These are phyloP conservation scores for Hypomontagnella monticulosa DNA, from an alignment of 495 filamentous ascomycete genomes.

Conservation along the genomic window DNA sequence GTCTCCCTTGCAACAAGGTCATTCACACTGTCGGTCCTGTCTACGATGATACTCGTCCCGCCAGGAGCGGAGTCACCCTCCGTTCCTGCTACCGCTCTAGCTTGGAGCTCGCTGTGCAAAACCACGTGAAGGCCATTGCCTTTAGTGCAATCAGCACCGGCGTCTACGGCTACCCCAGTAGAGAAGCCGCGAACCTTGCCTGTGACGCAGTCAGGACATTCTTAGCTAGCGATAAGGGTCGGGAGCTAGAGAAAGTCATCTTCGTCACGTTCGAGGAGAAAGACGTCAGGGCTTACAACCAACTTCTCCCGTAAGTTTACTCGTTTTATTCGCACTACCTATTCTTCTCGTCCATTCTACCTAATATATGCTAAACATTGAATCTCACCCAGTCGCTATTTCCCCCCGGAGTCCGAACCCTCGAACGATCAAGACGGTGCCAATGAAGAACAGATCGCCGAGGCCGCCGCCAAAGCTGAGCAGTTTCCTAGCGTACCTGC, in stretches of 20 bases:
- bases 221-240: constrained; percentile 65
- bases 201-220: constrained; percentile 75
- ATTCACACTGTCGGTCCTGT: constrained; percentile 93
- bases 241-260: constrained; percentile 73
- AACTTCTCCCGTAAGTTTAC: constrained; percentile 73
- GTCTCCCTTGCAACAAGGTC: constrained; percentile 77
- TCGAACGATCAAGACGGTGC: constrained; percentile 21
- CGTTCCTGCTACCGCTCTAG: constrained; percentile 78
- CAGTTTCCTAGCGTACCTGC: constrained; percentile 51
- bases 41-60: constrained; percentile 61
- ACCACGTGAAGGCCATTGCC: constrained; percentile 74
- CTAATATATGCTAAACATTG: constrained; percentile 12
- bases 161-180: constrained; percentile 85
- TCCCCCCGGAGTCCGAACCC: constrained; percentile 46
- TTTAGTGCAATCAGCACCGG: constrained; percentile 89
- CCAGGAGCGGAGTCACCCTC: constrained; percentile 61
- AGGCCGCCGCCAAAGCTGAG: constrained; percentile 44
- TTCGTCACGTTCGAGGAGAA: constrained; percentile 84
- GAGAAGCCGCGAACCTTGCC: constrained; percentile 73
- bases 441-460: constrained; percentile 39
- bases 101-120: constrained; percentile 74
- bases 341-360: too few species aligned
- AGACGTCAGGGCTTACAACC: constrained; percentile 76
- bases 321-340: neutral
- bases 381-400: constrained; percentile 41